phyloP scores from a whole-genome alignment of 306 rosid genomes.

The Lagenaria siceraria region DNA sequence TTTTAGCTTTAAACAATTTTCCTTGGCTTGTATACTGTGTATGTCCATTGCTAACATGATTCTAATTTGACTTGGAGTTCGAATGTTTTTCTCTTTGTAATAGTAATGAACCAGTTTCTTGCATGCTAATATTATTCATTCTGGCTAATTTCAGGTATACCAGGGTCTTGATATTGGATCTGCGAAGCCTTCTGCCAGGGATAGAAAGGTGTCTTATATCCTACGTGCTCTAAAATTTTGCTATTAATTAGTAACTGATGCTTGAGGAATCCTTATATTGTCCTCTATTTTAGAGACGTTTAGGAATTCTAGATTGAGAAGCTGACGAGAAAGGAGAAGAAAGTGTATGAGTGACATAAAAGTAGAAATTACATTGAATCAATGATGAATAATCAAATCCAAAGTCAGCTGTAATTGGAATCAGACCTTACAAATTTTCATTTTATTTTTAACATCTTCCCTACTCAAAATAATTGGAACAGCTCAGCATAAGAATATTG shows the following conservation, averaged over 20 bases:
- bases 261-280: background rate
- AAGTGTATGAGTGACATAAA: background rate
- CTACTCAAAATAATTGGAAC: background rate
- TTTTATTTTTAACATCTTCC: background rate
- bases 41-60: background rate
- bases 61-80: background rate
- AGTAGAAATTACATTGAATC: background rate
- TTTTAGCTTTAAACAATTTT: background rate
- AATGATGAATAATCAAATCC: background rate
- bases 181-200: slow-evolving; percentile 68
- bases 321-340: background rate
- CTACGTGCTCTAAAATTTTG: slow-evolving; percentile 7
- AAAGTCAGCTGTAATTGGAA: background rate
- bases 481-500: background rate
- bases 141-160: slow-evolving; percentile 40
- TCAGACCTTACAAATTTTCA: background rate
- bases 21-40: background rate
- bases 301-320: background rate
- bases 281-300: background rate
- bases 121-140: background rate
- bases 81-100: background rate
- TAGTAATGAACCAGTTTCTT: background rate
- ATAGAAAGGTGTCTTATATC: slow-evolving; percentile 46
- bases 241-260: background rate
- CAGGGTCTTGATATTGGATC: slow-evolving; percentile 89